phyloP scores from a whole-genome alignment of 75 land plant genomes.

The Cryptomeria japonica region DNA sequence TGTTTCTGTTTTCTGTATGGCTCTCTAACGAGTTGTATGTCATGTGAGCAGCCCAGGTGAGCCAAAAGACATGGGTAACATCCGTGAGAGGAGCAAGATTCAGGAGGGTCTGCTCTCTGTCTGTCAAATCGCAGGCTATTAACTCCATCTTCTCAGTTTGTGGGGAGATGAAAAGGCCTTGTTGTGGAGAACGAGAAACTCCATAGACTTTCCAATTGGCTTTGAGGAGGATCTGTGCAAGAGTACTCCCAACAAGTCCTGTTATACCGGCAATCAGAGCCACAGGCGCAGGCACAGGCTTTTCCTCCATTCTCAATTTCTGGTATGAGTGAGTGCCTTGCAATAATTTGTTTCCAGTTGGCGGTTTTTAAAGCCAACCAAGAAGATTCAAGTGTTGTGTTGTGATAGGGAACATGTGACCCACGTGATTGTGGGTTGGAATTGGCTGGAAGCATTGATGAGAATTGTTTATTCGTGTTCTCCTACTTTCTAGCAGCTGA shows the following conservation, averaged over 20 bases:
- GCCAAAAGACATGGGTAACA: constrained; percentile 86
- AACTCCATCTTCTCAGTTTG: constrained; percentile 18
- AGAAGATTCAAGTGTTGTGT: no score
- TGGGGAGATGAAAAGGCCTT: not conserved
- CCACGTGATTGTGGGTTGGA: no score
- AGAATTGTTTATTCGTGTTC: no score
- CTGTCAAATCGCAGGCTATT: constrained; percentile 61
- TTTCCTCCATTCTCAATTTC: not conserved
- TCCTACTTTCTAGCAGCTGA: no score
- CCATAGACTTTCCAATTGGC: constrained; percentile 26
- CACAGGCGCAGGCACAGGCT: not conserved
- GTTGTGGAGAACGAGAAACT: constrained; percentile 24
- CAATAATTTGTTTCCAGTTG: not conserved
- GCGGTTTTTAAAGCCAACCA: not conserved
- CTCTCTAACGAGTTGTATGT: constrained; percentile 36
- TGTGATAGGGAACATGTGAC: no score
- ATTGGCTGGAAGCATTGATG: no score
- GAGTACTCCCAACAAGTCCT: constrained; percentile 20
- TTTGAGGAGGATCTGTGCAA: not conserved
- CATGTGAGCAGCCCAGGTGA: constrained; percentile 63
- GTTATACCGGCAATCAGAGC: constrained; percentile 22
- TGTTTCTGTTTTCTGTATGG: constrained; percentile 40
- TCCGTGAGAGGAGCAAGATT: constrained; percentile 52
- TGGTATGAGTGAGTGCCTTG: not conserved
- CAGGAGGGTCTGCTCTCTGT: constrained; percentile 26